These are phyloP conservation scores for Kodamaea anthophila DNA, from an alignment of 1,139 yeast genomes.

Conservation along the genomic window DNA sequence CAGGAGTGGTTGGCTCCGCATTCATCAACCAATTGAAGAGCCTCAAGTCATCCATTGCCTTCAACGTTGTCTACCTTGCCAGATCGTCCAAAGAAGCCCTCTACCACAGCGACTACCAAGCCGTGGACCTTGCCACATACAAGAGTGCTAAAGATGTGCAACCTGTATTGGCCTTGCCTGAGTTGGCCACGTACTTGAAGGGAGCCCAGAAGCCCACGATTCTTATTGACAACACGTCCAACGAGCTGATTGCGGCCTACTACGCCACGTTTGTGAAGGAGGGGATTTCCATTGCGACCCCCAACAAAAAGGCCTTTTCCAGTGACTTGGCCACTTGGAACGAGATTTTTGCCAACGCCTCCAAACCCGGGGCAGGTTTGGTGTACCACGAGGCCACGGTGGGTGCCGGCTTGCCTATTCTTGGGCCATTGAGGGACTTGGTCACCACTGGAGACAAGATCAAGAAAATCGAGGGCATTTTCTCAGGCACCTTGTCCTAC, in stretches of 20 bases:
- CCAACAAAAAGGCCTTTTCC: conserved; percentile 97
- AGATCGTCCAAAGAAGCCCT: conserved; percentile 63
- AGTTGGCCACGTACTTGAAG: conserved; percentile 56
- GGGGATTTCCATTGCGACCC: conserved; percentile 93
- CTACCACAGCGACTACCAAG: conserved; percentile 59
- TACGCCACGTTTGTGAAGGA: conserved; percentile 69
- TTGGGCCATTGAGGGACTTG: conserved; percentile 82
- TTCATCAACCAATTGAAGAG: conserved; percentile 63
- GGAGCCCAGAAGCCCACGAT: conserved; percentile 71
- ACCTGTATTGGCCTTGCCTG: conserved; percentile 49
- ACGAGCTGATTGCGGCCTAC: conserved; percentile 62
- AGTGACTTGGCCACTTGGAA: conserved; percentile 72
- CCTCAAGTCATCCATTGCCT: conserved; percentile 51
- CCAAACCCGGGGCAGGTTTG: conserved; percentile 57
- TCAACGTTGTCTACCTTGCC: conserved; percentile 77
- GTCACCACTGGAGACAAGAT: conserved; percentile 89
- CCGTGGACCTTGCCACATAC: conserved; percentile 63
- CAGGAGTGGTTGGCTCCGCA: conserved; percentile 94
- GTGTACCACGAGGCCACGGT: conserved; percentile 99
- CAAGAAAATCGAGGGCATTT: conserved; percentile 87
- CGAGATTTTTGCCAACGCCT: conserved; percentile 53
- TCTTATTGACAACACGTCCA: conserved; percentile 90
- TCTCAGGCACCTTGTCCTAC: conserved; percentile 94
- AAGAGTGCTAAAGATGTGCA: conserved; percentile 40
- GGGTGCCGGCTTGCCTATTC: conserved; percentile 95